These are phyloP conservation scores for Orbilia brochopaga DNA, from an alignment of 2,329 filamentous ascomycete genomes.

Conservation along the genomic window DNA sequence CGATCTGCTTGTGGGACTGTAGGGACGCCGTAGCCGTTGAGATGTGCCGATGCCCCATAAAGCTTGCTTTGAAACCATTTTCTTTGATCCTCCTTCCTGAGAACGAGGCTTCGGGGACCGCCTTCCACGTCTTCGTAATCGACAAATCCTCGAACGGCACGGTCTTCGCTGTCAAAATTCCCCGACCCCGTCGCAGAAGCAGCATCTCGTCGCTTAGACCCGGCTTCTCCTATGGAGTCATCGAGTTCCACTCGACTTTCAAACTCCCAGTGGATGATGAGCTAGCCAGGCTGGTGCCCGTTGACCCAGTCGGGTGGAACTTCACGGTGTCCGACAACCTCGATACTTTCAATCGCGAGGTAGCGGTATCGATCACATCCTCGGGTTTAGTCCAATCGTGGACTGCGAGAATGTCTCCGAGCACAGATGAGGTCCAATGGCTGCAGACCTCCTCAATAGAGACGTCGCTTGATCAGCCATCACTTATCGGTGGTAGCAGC, in stretches of 20 bases:
- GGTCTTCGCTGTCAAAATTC: constrained; percentile 41
- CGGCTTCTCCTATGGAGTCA: constrained; percentile 37
- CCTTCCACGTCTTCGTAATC: constrained; percentile 43
- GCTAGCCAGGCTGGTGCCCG: constrained; percentile 68
- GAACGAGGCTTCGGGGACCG: constrained; percentile 62
- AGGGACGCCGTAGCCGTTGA: constrained; percentile 66
- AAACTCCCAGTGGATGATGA: constrained; percentile 52
- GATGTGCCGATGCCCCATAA: constrained; percentile 67
- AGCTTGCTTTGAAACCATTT: constrained; percentile 72
- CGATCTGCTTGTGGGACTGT: constrained; percentile 80
- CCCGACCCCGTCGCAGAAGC: constrained; percentile 42
- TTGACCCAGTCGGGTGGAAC: constrained; percentile 80
- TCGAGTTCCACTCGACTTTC: constrained; percentile 62
- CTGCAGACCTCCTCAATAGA: constrained; percentile 80
- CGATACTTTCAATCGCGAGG: constrained; percentile 83
- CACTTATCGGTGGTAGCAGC: constrained; percentile 81
- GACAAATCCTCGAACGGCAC: constrained; percentile 35
- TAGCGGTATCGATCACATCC: constrained; percentile 82
- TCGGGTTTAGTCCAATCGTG: constrained; percentile 79
- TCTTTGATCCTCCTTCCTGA: constrained; percentile 79
- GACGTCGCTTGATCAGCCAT: constrained; percentile 74
- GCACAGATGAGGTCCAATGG: constrained; percentile 72
- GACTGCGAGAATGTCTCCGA: constrained; percentile 71
- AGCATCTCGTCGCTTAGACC: constrained; percentile 41
- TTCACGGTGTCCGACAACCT: constrained; percentile 77